Evolutionary conservation across 805 yeast species (phyloP).

Genomic region (Pichia californica): DNA sequence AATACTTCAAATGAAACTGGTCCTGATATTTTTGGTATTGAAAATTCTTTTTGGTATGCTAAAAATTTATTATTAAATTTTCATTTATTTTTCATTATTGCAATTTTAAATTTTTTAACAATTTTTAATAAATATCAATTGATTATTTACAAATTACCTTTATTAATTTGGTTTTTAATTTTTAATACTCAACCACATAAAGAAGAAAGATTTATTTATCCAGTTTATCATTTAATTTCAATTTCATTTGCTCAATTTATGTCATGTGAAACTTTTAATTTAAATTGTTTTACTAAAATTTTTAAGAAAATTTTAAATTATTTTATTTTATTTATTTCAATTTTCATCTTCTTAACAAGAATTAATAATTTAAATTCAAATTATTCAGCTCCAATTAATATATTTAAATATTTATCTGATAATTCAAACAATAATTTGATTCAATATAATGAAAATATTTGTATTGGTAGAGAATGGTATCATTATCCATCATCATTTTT

Average conservation of each 20-base stretch:
- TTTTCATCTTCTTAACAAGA: constrained; percentile 11
- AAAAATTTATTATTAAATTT: constrained; percentile 69
- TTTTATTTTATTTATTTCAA: neutral
- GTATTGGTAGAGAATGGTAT: constrained; percentile 95
- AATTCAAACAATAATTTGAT: constrained; percentile 12
- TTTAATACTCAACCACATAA: constrained; percentile 81
- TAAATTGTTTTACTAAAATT: constrained; percentile 4
- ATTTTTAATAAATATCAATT: constrained; percentile 8
- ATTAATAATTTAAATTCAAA: constrained; percentile 49
- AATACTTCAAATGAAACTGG: constrained; percentile 64
- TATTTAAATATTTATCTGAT: constrained; percentile 41
- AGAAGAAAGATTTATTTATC: constrained; percentile 87
- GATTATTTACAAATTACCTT: constrained; percentile 20
- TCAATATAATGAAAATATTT: constrained; percentile 43
- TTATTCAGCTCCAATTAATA: constrained; percentile 66
- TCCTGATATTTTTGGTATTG: constrained; percentile 86
- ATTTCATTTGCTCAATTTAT: constrained; percentile 46
- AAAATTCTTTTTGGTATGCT: constrained; percentile 67
- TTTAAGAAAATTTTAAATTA: constrained; percentile 7
- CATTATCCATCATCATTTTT: constrained; percentile 87
- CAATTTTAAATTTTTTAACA: constrained; percentile 32
- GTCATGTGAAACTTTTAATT: constrained; percentile 28
- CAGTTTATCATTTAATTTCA: constrained; percentile 66
- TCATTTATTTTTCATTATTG: constrained; percentile 45
- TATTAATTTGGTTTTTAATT: constrained; percentile 58